Conservation (phyloP, 768 basidiomycete genomes). For the Mycena latifolia region DNA sequence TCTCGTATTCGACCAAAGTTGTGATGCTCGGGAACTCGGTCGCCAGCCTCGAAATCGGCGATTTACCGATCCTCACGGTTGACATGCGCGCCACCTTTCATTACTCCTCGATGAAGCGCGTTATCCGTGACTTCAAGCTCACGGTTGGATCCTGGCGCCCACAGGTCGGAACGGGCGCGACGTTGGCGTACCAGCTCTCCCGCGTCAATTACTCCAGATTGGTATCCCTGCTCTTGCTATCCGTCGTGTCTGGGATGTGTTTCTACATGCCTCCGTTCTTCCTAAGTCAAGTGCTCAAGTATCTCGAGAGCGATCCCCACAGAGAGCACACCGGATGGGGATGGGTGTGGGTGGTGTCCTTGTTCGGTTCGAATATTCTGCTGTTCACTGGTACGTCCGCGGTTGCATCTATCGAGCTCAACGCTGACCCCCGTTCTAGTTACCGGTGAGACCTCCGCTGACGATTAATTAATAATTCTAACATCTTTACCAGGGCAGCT, state of each 20-base stretch:
- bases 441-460: too few relatives aligned
- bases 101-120: slow-evolving; percentile 70
- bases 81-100: slow-evolving; percentile 76
- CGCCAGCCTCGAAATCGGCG: slow-evolving; percentile 84
- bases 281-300: slow-evolving; percentile 58
- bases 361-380: background rate
- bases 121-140: slow-evolving; percentile 62
- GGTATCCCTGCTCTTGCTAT: slow-evolving; percentile 57
- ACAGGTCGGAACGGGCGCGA: slow-evolving; percentile 72
- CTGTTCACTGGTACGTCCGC: slow-evolving; percentile 41
- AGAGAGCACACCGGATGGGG: slow-evolving; percentile 69
- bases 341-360: slow-evolving; percentile 61
- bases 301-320: slow-evolving; percentile 68
- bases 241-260: slow-evolving; percentile 65
- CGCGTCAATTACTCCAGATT: slow-evolving; percentile 65
- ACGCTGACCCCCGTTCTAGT: too few relatives aligned
- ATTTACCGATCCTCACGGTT: slow-evolving; percentile 84
- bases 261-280: slow-evolving; percentile 73
- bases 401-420: too few relatives aligned
- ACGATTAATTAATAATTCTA: too few relatives aligned
- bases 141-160: slow-evolving; percentile 69
- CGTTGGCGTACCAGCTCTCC: slow-evolving; percentile 69
- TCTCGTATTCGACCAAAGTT: slow-evolving; percentile 89
- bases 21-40: slow-evolving; percentile 84
- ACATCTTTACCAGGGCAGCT: background rate